Conservation (phyloP, 176 grass and related monocot species). For the Aegilops speltoides region DNA sequence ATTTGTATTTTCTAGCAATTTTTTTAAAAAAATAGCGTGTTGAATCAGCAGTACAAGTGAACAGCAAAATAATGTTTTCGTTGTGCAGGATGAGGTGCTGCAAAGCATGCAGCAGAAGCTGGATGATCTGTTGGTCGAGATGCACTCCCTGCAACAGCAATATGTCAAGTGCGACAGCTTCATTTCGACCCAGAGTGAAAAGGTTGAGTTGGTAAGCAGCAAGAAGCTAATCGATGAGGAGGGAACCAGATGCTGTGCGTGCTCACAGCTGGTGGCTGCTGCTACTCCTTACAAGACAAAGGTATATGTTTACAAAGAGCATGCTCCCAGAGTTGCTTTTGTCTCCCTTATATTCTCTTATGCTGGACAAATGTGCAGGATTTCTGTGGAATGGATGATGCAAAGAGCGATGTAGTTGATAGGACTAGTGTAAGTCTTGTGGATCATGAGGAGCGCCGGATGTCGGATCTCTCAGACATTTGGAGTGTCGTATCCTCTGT, state of each 20-base stretch:
- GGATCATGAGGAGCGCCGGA: conserved; percentile 80
- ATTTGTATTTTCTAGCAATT: neutral
- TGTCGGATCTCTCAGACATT: conserved; percentile 94
- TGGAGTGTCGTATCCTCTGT: conserved; percentile 87
- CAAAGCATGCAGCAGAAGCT: conserved; percentile 91
- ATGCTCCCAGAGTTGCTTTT: neutral
- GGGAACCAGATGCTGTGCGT: conserved; percentile 20
- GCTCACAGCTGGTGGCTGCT: neutral
- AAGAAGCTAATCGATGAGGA: conserved; percentile 31
- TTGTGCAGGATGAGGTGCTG: conserved; percentile 63
- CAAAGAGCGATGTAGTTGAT: conserved; percentile 29
- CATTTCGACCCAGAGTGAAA: conserved; percentile 27
- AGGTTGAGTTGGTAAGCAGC: neutral
- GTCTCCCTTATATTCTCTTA: neutral
- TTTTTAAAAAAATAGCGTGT: neutral
- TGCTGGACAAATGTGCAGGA: conserved; percentile 32
- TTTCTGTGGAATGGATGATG: conserved; percentile 19
- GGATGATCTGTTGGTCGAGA: conserved; percentile 65
- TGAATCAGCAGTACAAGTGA: conserved; percentile 9
- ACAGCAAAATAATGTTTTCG: neutral
- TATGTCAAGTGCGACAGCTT: conserved; percentile 36
- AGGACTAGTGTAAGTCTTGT: conserved; percentile 28
- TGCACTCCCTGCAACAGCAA: conserved; percentile 57
- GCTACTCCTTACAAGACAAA: conserved; percentile 40
- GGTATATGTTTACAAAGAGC: conserved; percentile 19